Evolutionary conservation across 768 basidiomycete genomes (phyloP).

Genomic region (Strobilomyces echinocephalus): DNA sequence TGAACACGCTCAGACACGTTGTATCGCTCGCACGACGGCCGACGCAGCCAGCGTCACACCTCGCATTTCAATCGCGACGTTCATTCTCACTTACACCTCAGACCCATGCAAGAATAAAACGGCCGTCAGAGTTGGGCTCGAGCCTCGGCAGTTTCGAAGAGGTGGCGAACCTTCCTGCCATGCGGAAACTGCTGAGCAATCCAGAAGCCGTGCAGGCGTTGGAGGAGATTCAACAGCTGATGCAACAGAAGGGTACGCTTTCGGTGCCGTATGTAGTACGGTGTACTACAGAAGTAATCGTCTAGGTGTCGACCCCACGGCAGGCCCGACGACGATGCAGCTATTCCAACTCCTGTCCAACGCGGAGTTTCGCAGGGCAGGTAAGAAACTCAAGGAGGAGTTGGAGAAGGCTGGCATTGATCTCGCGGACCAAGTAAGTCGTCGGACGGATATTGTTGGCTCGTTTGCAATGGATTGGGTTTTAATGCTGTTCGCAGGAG

Average conservation of each 20-base stretch:
- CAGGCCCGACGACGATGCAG: constrained; percentile 46
- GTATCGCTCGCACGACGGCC: constrained; percentile 13
- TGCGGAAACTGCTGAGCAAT: constrained; percentile 44
- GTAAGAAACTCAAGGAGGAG: constrained; percentile 43
- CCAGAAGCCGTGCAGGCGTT: constrained; percentile 50
- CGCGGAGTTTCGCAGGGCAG: constrained; percentile 47
- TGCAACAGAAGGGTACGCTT: constrained; percentile 46
- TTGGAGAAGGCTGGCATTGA: constrained; percentile 60
- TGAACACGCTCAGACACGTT: constrained; percentile 21
- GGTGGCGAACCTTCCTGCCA: constrained; percentile 37
- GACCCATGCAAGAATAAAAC: constrained; percentile 26
- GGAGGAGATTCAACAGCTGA: constrained; percentile 37
- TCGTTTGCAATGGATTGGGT: not conserved
- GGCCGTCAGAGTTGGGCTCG: constrained; percentile 28
- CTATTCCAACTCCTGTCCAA: constrained; percentile 52
- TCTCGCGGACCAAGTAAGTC: constrained; percentile 46
- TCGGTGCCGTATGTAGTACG: not conserved
- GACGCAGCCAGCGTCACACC: constrained; percentile 9
- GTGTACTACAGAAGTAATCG: not conserved
- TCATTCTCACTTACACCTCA: constrained; percentile 29
- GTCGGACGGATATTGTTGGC: constrained; percentile 7
- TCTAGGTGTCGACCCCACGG: constrained; percentile 46
- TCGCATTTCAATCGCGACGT: constrained; percentile 17
- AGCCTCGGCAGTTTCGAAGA: constrained; percentile 40
- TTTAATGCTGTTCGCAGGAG: constrained; percentile 34